Base-by-base conservation (phyloP, 768 basidiomycete species). In the Auricularia cornea region DNA sequence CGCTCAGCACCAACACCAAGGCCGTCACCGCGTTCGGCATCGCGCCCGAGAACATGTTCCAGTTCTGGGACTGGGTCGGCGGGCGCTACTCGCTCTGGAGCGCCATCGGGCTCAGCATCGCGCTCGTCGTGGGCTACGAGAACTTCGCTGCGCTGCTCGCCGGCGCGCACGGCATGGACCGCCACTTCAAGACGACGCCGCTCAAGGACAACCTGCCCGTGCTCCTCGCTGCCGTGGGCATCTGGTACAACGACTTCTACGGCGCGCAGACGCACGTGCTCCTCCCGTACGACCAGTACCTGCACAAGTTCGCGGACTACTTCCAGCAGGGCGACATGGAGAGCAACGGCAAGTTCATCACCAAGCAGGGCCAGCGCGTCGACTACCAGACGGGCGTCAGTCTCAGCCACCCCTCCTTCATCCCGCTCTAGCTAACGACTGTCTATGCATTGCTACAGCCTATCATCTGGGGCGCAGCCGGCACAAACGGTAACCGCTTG, bases 301-400 rank as follows among this genome's bases (percentile, higher is more conserved):
- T 99, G 67, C 92, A 98, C 83, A 97, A 96, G 76, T 99, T 99
- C 70, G 96, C 97, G 40, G 97, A 99, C 76, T 98, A 98, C 81
- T 99, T 99, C 91, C 97, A 98, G 76, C 97, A 98, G 76, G 96
- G 95, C 56, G 97, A 99, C 76, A 99, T 99, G 97, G 97, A 99
- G 77, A 97, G 94, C 28, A 98, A 99, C 74, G 97, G 97, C 63
- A 99, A 98, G 80, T 91, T 85, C 62, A 83, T 98, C 66, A 98
- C 97, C 68, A 99, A 98, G 79, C 82, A 85, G 64, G 97, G 97
- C 6, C 82, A 91, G 67, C 89, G 91, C 60, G 96, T 99, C 12
- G 77, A 91, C 77, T 99, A 98, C 78, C 87, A 98, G 80, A 98
- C 96, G 62, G 97, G 96, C 62, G 94, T 94, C 78, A 59, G 90